Evolutionary conservation across 2,329 filamentous ascomycete species (phyloP), one percentile per base, ranked within the genome.

Genomic region (Fusarium foetens): DNA sequence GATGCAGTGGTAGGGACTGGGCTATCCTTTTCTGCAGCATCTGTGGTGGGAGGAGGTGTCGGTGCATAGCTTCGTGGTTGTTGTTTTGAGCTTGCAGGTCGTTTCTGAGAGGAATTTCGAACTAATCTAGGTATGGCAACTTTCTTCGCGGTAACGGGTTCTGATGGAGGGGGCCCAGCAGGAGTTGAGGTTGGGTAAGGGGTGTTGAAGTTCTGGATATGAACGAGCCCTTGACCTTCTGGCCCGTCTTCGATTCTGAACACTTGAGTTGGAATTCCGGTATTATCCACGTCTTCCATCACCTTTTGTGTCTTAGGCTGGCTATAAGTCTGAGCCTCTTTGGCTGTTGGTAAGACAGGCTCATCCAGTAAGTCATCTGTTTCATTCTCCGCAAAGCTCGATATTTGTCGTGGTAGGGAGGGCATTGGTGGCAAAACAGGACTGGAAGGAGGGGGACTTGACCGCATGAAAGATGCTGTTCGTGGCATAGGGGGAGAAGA

Each of bases 401-500:
- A 95, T 78, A 97, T 94, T 71, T 91, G 86, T 9, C 87, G 86
- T 58, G 91, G 90, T 31, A 91, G 80, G 27, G 86, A 83, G 1
- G 85, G 87, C 84, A 91, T 90, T 1, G 89, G 88, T 12, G 90
- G 90, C 54, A 94, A 86, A 46, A 90, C 87, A 5, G 95, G 96
- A 78, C 95, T 98, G 5, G 95, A 97, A 31, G 91, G 89, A 33
- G 90, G 89, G 8, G 92, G 91, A 65, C 89, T 90, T 4, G 88
- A 89, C 55, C 80, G 85, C 35, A 87, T 83, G 73, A 85, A 90
- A 46, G 85, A 81, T 35, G 86, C 84, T 41, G 87, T 87, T 71
- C 89, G 88, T 70, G 94, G 90, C 3, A 97, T 86, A 2, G 96
- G 96, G 19, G 95, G 95, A 7, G 95, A 98, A 1, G 96, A 98